Evolutionary conservation across 371 early-diverging fungal genomes (phyloP), one percentile per base, ranked within the genome.

Genomic region (Synchytrium microbalum): DNA sequence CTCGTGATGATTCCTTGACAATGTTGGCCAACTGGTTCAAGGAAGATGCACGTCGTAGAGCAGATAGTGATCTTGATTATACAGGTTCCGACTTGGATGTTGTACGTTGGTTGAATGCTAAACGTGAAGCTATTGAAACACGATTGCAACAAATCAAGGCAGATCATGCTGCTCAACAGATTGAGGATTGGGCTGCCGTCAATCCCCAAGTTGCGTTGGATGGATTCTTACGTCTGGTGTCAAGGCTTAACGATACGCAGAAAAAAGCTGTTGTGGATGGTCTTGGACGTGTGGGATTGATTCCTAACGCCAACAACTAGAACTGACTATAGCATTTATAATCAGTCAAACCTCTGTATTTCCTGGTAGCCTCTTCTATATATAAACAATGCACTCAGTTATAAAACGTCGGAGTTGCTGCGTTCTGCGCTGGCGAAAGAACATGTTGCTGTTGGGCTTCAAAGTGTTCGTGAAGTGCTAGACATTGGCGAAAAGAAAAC

Each of bases 61-160:
- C 19, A 10, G 46, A 38, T 19, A 56, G 61, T 31, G 67, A 67
- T 58, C 32, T 67, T 54, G 67, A 63, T 58, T 59, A 65, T 8
- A 10, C 46, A 38, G 56, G 53, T 26, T 58, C 51, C 29, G 78
- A 77, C 61, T 23, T 75, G 16, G 75, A 75, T 60, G 65, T 71
- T 23, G 78, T 77, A 28, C 62, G 78, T n/a, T 77, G 78, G 78
- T 56, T 77, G 59, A 67, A 66, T 58, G 58, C 62, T 16, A 52
- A 63, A 26, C 64, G 75, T 2, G 59, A 59, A 2, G 19, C 14
- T n/a, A 69, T 77, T 53, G 70, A 72, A 16, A 65, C 71, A 38
- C 65, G 72, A 14, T 64, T 77, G 29, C 64, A 67, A 10, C 64
- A 67, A 63, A 33, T 74, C 59, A 52, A 63, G 64, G 30, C 33